These are phyloP conservation scores for Monosporascus ibericus DNA, from an alignment of 2,329 filamentous ascomycete species.

Conservation along the genomic window DNA sequence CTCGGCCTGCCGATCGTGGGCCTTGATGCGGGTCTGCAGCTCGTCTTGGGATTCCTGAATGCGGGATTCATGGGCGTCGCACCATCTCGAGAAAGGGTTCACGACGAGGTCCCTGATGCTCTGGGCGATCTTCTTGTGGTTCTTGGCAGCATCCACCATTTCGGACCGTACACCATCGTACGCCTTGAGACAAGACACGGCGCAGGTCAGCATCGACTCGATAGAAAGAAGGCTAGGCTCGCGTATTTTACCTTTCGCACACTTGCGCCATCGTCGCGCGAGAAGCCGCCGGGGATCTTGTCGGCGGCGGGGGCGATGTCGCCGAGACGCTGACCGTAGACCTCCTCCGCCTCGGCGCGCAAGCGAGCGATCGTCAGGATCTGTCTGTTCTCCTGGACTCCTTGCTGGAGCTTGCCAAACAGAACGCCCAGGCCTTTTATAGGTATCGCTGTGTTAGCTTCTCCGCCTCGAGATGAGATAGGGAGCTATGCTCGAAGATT, in stretches of 20 bases:
- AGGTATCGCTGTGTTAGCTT: background rate
- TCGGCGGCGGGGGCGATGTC: slow-evolving; percentile 80
- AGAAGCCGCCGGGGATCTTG: slow-evolving; percentile 77
- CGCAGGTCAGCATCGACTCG: slow-evolving; percentile 1
- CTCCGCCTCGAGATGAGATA: background rate
- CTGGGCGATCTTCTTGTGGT: slow-evolving; percentile 90
- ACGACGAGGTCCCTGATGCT: slow-evolving; percentile 96
- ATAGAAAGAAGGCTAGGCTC: slow-evolving; percentile 13
- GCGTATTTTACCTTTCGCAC: slow-evolving; percentile 70
- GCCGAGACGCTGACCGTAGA: slow-evolving; percentile 73
- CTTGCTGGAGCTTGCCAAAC: slow-evolving; percentile 95
- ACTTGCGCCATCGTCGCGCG: slow-evolving; percentile 89
- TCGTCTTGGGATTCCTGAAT: slow-evolving; percentile 94
- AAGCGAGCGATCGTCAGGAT: slow-evolving; percentile 84
- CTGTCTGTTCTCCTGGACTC: slow-evolving; percentile 91
- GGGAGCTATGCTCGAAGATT: background rate
- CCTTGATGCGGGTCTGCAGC: slow-evolving; percentile 82
- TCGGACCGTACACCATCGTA: slow-evolving; percentile 89
- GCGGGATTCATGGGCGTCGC: slow-evolving; percentile 85
- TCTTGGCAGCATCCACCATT: slow-evolving; percentile 85
- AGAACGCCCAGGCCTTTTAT: slow-evolving; percentile 74
- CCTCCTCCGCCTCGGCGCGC: slow-evolving; percentile 92
- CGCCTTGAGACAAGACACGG: slow-evolving; percentile 48
- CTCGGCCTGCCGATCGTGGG: slow-evolving; percentile 88
- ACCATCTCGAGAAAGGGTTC: slow-evolving; percentile 91